phyloP scores from a whole-genome alignment of 2,329 filamentous ascomycete genomes.

The Ophiostoma australiae region DNA sequence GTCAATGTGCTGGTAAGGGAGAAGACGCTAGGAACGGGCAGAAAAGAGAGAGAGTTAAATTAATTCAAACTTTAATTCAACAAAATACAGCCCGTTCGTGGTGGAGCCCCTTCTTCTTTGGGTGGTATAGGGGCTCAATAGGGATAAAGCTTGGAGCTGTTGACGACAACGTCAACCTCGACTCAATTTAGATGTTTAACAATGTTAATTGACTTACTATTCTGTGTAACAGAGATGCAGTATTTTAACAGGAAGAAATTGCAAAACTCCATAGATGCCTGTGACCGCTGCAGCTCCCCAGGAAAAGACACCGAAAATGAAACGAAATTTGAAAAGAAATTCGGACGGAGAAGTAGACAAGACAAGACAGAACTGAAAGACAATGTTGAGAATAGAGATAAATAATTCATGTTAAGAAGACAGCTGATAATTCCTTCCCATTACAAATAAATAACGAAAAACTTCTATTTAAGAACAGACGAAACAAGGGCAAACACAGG shows the following conservation, averaged over 20 bases:
- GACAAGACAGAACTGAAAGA: not conserved
- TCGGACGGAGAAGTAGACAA: not conserved
- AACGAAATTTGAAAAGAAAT: not conserved
- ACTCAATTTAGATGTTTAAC: not conserved
- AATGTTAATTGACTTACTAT: not conserved
- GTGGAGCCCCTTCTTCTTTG: not conserved
- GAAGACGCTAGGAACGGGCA: slow-evolving; percentile 10
- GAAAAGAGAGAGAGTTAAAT: slow-evolving; percentile 19
- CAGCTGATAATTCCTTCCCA: not conserved
- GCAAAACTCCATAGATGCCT: not conserved
- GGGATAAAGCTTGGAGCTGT: not conserved
- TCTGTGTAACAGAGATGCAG: not conserved
- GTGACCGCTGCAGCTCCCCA: not conserved
- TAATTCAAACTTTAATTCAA: slow-evolving; percentile 13
- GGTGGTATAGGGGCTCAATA: not conserved
- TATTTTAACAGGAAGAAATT: not conserved
- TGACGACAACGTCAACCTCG: not conserved
- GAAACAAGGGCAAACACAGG: not conserved
- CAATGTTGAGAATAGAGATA: not conserved
- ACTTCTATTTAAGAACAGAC: slow-evolving; percentile 5
- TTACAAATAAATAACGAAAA: not conserved
- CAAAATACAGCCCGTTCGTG: not conserved
- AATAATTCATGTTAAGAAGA: not conserved
- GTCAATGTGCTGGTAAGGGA: slow-evolving; percentile 13
- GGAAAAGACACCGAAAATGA: not conserved